Base-by-base conservation (phyloP, 129 eudicot species). In the Tanacetum coccineum region DNA sequence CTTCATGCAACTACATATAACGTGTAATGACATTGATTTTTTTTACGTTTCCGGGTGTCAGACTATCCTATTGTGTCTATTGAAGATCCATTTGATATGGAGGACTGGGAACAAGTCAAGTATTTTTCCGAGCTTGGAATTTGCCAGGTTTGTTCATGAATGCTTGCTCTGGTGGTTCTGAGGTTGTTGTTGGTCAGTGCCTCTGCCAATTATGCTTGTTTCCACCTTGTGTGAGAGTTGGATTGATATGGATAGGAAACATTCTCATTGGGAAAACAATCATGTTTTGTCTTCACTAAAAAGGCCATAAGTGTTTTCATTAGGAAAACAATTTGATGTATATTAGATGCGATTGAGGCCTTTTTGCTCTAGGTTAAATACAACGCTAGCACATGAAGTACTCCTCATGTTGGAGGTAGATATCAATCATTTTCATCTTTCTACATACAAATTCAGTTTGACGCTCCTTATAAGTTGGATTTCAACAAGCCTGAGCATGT, bases 1-100 rank as follows among this genome's bases (percentile, higher is more conserved):
- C 40, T 30, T 21, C 2, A 39, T 70, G 25, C 40, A 62, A 22
- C 40, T 52, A 30, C 18, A 44, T 52, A 52, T 49, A 6, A 57
- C 1, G 10, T 39, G 13, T 36, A 44, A 21, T 66, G 55, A 60
- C 60, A 21, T 9, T 54, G 56, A 5, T 62, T 32, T 53, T 60
- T 60, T 59, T 52, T 70, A 21, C 46, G 13, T 55, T 72, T 54
- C 58, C 10, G 72, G 26, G 50, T 70, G n/a, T 42, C 78, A 93
- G 98, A 90, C 56, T 93, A 93, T 87, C 98, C 98, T 21, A 86
- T 93, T 18, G 96, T 88, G 63, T 93, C 98, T 49, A 93, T 93
- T 68, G 95, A 93, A 79, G 98, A 88, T 79, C 98, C 98, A 66
- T 93, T 93, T 88, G 98, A 93, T 85, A 93, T 82, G 81, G 98